Conservation (phyloP, 2,329 filamentous ascomycete species). For the Emydomyces testavorans region DNA sequence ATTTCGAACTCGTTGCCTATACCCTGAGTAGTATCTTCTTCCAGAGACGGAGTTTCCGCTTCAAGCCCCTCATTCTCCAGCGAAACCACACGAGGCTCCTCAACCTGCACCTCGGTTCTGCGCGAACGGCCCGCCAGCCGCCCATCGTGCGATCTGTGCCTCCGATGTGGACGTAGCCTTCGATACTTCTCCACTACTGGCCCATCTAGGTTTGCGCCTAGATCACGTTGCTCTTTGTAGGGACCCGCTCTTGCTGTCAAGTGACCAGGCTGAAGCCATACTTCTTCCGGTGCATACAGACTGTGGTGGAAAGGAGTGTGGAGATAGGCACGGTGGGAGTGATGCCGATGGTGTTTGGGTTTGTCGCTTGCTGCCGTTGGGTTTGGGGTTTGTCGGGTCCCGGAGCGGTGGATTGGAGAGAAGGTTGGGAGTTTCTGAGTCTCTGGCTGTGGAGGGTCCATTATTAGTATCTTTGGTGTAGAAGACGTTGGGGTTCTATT, state of each 20-base stretch:
- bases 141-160: constrained; percentile 6
- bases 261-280: constrained; percentile 3
- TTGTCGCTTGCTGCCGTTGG: constrained; percentile 1
- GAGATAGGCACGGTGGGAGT: constrained; percentile 7
- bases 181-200: constrained; percentile 5
- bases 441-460: not conserved
- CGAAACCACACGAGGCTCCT: not conserved
- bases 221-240: constrained; percentile 1
- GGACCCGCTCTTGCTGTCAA: constrained; percentile 3
- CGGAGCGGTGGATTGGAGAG: constrained; percentile 4
- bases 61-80: not conserved
- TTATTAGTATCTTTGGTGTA: not conserved
- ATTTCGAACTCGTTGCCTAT: constrained; percentile 6
- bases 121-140: not conserved
- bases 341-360: constrained; percentile 1
- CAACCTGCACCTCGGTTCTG: not conserved
- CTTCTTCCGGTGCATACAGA: constrained; percentile 1
- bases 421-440: constrained; percentile 1
- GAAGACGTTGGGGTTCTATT: not conserved
- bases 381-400: not conserved
- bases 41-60: not conserved
- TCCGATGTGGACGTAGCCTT: constrained; percentile 6
- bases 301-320: constrained; percentile 2
- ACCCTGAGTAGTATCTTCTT: not conserved
- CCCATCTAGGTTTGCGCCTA: not conserved